These are phyloP conservation scores for Oryza nivara DNA, from an alignment of 176 grass and related monocot species.

Conservation along the genomic window DNA sequence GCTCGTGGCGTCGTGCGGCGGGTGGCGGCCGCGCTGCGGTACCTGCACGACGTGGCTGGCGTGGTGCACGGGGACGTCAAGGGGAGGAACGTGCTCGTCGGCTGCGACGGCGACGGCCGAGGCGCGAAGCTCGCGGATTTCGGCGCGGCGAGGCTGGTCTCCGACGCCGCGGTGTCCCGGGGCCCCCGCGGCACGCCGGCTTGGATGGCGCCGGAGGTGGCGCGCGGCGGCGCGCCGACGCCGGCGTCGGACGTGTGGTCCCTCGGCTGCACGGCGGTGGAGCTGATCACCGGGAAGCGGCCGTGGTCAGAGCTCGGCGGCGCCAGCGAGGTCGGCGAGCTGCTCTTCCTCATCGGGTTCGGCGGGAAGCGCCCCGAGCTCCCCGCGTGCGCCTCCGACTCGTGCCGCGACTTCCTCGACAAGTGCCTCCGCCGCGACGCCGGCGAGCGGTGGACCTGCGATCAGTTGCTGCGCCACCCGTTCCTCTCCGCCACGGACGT, in stretches of 20 bases:
- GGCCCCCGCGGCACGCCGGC: conserved; percentile 60
- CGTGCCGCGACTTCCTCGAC: conserved; percentile 68
- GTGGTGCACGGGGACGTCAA: conserved; percentile 94
- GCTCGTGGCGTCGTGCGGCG: conserved; percentile 48
- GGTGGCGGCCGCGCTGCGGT: conserved; percentile 61
- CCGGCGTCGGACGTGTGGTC: conserved; percentile 87
- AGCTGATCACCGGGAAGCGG: conserved; percentile 67
- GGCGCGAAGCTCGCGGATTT: conserved; percentile 81
- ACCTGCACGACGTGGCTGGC: conserved; percentile 71
- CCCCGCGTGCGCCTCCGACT: conserved; percentile 55
- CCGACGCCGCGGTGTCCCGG: background rate
- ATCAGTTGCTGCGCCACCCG: conserved; percentile 70
- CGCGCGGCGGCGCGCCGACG: conserved; percentile 56
- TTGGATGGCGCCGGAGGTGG: conserved; percentile 96
- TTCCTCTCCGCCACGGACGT: conserved; percentile 55
- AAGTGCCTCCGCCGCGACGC: conserved; percentile 73
- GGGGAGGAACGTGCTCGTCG: conserved; percentile 74
- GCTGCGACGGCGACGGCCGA: background rate
- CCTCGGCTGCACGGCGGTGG: conserved; percentile 86
- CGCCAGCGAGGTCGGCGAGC: conserved; percentile 45
- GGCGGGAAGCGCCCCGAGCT: conserved; percentile 56
- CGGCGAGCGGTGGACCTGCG: conserved; percentile 65
- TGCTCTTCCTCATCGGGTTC: conserved; percentile 65
- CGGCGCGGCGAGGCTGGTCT: conserved; percentile 57
- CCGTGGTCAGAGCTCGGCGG: conserved; percentile 69